Percentiles rank a stretch among this genome's conserved stretches.
phyloP scores from a whole-genome alignment of 257 asterid species.

The Scutellaria minor region DNA sequence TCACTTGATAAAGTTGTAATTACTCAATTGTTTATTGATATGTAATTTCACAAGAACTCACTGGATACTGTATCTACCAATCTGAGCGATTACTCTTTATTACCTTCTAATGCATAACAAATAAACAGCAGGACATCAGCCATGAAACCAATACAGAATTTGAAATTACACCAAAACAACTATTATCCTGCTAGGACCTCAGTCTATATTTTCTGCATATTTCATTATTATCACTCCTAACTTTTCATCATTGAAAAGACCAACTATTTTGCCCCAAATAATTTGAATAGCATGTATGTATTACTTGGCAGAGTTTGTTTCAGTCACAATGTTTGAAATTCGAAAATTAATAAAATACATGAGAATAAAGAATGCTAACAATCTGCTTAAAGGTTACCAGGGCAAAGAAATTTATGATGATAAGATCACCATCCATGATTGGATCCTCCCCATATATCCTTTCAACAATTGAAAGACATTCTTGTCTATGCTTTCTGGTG shows the following conservation, averaged over 20 bases:
- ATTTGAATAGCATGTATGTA: background rate
- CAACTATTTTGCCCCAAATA: background rate
- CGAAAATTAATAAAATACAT: background rate
- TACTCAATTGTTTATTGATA: conserved; percentile 19
- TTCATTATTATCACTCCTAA: background rate
- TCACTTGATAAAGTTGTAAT: conserved; percentile 7
- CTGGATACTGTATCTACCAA: conserved; percentile 21
- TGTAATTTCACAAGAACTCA: conserved; percentile 21
- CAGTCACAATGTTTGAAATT: conserved; percentile 15
- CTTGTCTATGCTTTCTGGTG: conserved; percentile 72
- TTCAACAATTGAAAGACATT: conserved; percentile 65
- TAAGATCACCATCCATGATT: conserved; percentile 63
- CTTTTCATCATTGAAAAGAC: background rate
- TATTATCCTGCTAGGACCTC: conserved; percentile 12
- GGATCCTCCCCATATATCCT: conserved; percentile 68
- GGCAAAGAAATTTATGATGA: conserved; percentile 87
- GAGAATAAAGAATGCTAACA: conserved; percentile 28
- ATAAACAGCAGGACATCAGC: conserved; percentile 6
- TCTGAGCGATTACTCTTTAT: conserved; percentile 8
- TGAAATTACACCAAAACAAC: background rate
- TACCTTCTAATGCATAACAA: conserved; percentile 19
- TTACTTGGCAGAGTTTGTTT: conserved; percentile 7
- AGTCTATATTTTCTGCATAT: conserved; percentile 6
- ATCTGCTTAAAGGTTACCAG: conserved; percentile 59
- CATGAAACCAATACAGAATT: conserved; percentile 25